Base-by-base conservation (phyloP, 1,139 yeast species). In the Pichia sp. region DNA sequence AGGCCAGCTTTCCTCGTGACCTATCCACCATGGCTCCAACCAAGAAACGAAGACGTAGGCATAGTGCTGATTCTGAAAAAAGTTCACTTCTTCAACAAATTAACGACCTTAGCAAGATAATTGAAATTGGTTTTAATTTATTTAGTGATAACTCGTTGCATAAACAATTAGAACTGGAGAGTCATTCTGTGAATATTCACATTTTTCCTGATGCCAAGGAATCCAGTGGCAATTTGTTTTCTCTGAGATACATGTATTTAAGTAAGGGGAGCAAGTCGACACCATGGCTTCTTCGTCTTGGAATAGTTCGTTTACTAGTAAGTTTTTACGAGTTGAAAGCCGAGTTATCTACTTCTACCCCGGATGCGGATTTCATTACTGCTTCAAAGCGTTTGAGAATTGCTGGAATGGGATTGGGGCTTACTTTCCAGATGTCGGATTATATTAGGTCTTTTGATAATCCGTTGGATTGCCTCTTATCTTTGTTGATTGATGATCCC, bases 221-320 rank as follows among this genome's bases (percentile, higher is more conserved):
- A 9, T 10, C 20, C 4, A 55, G 61, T 6, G 30, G 43, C 8
- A 58, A 64, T 8, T 72, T 77, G 77, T 75, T 73, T 54, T 60
- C 61, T 24, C 60, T 71, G 8, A 65, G 61, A 9, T 61, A 71
- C 8, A 58, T 74, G 3, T 64, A 62, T 40, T 60, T 75, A 34
- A 56, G 53, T 4, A 61, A 70, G 0, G 55, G 58, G 10, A 64
- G 64, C 24, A 49, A 56, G 16, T 46, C 53, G 46, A 64, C 63
- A 20, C 67, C 74, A 0, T 76, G 80, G 80, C 63, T 75, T 9
- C 55, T 71, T 17, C 55, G 64, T 8, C 51, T 63, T 6, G 80
- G 79, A 0, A 46, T 72, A 7, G 51, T 71, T 2, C 70, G 65
- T 47, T 56, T 75, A 6, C 46, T 75, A 1, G 50, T 56, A 2